Evolutionary conservation across 306 rosid genomes (phyloP).

Genomic region (Calophaca sinica): DNA sequence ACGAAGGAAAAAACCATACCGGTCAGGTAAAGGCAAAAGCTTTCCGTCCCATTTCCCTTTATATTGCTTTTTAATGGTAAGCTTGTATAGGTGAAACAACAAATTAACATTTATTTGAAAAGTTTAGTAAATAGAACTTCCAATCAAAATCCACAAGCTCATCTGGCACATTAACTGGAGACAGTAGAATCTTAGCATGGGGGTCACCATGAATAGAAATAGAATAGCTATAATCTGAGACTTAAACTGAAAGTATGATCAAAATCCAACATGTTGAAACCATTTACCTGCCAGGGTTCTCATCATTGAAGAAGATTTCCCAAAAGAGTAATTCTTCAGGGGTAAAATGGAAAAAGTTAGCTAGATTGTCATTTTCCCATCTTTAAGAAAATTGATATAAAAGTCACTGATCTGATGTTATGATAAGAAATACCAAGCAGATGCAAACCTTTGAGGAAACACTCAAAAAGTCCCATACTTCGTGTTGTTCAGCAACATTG

Average conservation of each 20-base stretch:
- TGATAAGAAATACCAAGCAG: constrained; percentile 34
- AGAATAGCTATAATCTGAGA: constrained; percentile 11
- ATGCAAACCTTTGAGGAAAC: constrained; percentile 85
- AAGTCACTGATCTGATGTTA: constrained; percentile 18
- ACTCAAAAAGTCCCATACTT: constrained; percentile 98
- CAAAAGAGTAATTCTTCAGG: constrained; percentile 84
- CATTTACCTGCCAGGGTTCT: constrained; percentile 89
- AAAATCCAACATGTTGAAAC: constrained; percentile 40
- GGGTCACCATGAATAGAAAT: constrained; percentile 17
- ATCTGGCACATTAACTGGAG: neutral
- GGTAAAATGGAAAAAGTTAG: constrained; percentile 24
- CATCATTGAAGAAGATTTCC: constrained; percentile 95
- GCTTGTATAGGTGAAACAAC: neutral
- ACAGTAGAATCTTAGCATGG: constrained; percentile 30
- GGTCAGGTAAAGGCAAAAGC: neutral
- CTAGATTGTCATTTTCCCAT: constrained; percentile 35
- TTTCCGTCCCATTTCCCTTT: neutral
- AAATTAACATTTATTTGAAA: neutral
- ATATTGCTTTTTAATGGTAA: neutral
- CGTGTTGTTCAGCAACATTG: constrained; percentile 96
- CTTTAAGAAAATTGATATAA: constrained; percentile 10
- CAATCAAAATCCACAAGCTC: neutral
- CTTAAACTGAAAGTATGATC: constrained; percentile 36
- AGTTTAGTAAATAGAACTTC: neutral
- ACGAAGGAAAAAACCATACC: neutral